Percentiles rank a stretch among this genome's conserved stretches.
These are phyloP conservation scores for Curvularia sp. DNA, from an alignment of 2,329 filamentous ascomycete genomes.

Conservation along the genomic window DNA sequence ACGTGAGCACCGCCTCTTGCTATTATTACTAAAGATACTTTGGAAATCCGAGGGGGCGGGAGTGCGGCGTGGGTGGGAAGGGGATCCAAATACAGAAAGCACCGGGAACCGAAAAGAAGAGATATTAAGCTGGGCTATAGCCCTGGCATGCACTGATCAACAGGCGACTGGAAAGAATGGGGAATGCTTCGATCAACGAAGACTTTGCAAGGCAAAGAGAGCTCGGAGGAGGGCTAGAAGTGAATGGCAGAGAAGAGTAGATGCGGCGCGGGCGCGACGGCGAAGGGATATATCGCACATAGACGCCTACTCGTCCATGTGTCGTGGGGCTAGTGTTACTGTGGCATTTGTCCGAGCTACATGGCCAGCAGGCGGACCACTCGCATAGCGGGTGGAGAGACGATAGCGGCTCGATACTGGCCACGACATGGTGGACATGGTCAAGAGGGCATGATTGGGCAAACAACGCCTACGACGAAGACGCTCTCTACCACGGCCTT, in stretches of 20 bases:
- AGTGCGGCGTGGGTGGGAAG: constrained; percentile 25
- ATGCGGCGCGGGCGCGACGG: constrained; percentile 38
- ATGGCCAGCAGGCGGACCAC: constrained; percentile 42
- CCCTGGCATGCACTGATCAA: constrained; percentile 53
- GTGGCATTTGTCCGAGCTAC: constrained; percentile 40
- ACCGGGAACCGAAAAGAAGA: constrained; percentile 31
- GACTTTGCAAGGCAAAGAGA: constrained; percentile 32
- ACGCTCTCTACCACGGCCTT: constrained; percentile 30
- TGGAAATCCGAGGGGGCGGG: constrained; percentile 37
- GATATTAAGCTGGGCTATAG: constrained; percentile 49
- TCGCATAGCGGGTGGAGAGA: constrained; percentile 38
- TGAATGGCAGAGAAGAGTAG: constrained; percentile 41
- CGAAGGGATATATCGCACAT: constrained; percentile 47
- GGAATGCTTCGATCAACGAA: constrained; percentile 57
- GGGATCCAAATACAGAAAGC: constrained; percentile 33
- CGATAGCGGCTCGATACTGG: constrained; percentile 46
- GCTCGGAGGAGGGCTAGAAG: constrained; percentile 45
- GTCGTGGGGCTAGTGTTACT: constrained; percentile 33
- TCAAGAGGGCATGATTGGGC: constrained; percentile 40
- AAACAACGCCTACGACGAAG: constrained; percentile 20
- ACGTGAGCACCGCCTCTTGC: constrained; percentile 48
- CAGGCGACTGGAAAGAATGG: constrained; percentile 50
- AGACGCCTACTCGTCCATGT: constrained; percentile 40
- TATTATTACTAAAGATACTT: constrained; percentile 48
- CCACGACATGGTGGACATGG: constrained; percentile 44